Evolutionary conservation across 768 basidiomycete species (phyloP).

Genomic region (Pleurotus platypus): DNA sequence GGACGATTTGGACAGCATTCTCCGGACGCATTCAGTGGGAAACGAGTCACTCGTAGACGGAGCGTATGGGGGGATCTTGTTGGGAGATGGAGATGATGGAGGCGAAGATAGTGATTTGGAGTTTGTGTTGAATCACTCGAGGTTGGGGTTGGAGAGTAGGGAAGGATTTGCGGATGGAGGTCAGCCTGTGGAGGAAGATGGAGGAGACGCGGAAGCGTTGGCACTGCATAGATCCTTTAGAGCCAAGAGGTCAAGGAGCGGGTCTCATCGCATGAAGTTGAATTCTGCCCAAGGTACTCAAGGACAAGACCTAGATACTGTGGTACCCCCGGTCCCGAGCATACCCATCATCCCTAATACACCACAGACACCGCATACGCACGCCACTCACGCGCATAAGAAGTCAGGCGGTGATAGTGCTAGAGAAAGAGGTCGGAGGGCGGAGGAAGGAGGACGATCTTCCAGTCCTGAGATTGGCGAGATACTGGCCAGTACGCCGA

Average conservation of each 20-base stretch:
- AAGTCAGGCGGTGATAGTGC: neutral
- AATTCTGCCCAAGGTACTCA: too few species aligned
- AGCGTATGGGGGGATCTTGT: constrained; percentile 28
- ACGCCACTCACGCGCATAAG: neutral
- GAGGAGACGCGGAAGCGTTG: constrained; percentile 11
- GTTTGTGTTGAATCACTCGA: constrained; percentile 6
- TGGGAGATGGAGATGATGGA: constrained; percentile 20
- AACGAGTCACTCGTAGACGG: constrained; percentile 35
- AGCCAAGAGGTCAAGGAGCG: constrained; percentile 19
- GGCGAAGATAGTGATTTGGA: constrained; percentile 12
- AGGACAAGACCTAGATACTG: too few species aligned
- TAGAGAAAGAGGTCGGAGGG: neutral
- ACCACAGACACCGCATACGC: constrained; percentile 3
- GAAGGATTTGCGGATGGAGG: neutral
- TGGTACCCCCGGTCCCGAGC: neutral
- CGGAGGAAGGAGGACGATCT: constrained; percentile 8
- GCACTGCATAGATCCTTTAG: constrained; percentile 18
- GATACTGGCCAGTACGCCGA: constrained; percentile 35
- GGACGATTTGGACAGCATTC: constrained; percentile 8
- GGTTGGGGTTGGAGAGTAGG: neutral
- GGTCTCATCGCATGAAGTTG: constrained; percentile 17
- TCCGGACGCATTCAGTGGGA: constrained; percentile 5
- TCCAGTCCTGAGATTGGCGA: constrained; percentile 33
- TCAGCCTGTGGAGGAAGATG: neutral
- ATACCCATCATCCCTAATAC: neutral